Base-by-base conservation (phyloP, 2,329 filamentous ascomycete genomes). In the Aspergillus sp. region DNA sequence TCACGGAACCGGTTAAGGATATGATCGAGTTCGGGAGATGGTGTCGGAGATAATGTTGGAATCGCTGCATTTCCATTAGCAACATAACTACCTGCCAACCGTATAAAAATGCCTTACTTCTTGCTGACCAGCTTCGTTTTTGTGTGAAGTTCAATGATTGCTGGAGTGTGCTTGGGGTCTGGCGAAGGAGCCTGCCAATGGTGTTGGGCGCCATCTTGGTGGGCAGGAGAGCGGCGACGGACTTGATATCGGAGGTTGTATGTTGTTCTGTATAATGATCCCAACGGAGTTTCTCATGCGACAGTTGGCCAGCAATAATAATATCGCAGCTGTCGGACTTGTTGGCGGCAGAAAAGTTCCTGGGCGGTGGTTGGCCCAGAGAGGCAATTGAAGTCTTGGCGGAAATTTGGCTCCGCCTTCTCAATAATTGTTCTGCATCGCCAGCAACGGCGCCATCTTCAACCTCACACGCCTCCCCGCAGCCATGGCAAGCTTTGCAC, bases 401-500 rank as follows among this genome's bases (percentile, higher is more conserved):
- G 65, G 68, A 68, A 70, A 74, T 73, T 75, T 66, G 69, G 59
- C 64, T 62, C 56, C 62, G 63, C 66, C 68, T 66, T 70, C 66
- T 65, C 63, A 62, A 64, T 64, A 62, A 64, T 62, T 52, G 40
- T 62, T 55, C 50, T 52, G 43, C 58, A 48, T 43, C 14, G 47
- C 27, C 46, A 57, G 50, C 45, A 60, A 57, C 59, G 56, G 60
- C 9, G 39, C 23, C 5, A 55, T 56, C 59, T 52, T 57, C 60
- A 60, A 55, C 43, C 41, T 52, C 49, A 44, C 45, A 43, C 21
- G 24, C 48, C 33, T 45, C 47, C 60, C 68, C 33, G 77, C 68
- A 63, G 85, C 82, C 80, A 91, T 90, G 82, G 81, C 84, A 64
- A 80, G 84, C 64, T 76, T 82, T 59, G 69, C 82, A 69, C 77